phyloP scores from a whole-genome alignment of 139 green algal genomes.

The Chlorella sp. region DNA sequence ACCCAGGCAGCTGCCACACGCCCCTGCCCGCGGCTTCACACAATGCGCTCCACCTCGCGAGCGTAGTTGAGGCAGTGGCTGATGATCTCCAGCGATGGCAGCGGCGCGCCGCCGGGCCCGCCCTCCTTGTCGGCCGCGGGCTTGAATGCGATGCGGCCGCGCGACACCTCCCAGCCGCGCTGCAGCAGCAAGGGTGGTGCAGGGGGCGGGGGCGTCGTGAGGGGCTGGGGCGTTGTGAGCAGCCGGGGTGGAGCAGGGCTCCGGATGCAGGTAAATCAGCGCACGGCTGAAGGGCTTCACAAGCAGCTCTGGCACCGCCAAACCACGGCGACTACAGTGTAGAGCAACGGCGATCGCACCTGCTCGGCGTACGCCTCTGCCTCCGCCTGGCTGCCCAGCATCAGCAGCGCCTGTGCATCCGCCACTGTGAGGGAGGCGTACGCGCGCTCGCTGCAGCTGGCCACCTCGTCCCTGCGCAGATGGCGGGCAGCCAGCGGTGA shows the following conservation, averaged over 20 bases:
- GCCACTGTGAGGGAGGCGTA: slow-evolving; percentile 76
- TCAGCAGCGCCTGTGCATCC: slow-evolving; percentile 84
- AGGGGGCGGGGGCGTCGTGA: background rate
- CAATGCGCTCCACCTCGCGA: slow-evolving; percentile 95
- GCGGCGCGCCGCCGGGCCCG: background rate
- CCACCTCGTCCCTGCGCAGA: slow-evolving; percentile 87
- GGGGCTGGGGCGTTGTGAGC: too few species aligned
- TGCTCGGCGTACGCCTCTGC: slow-evolving; percentile 67
- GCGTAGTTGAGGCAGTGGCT: slow-evolving; percentile 91
- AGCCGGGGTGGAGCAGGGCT: too few species aligned
- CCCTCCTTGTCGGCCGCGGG: background rate
- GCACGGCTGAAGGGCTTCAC: too few species aligned
- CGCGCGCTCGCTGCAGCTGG: slow-evolving; percentile 87
- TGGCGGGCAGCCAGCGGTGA: background rate
- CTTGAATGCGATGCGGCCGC: slow-evolving; percentile 70
- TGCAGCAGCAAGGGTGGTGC: slow-evolving; percentile 42
- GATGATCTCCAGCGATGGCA: slow-evolving; percentile 77
- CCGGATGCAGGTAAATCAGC: too few species aligned
- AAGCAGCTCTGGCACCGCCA: too few species aligned
- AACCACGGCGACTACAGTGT: background rate
- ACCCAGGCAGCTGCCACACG: background rate
- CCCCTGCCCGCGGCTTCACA: slow-evolving; percentile 52
- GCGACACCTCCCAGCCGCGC: slow-evolving; percentile 73
- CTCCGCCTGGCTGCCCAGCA: slow-evolving; percentile 70
- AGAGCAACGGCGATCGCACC: slow-evolving; percentile 33